A percentile compares a stretch with the other conserved stretches of the same genome.
Conservation (phyloP, 441 rosid species). For the Gossypium lobatum region DNA sequence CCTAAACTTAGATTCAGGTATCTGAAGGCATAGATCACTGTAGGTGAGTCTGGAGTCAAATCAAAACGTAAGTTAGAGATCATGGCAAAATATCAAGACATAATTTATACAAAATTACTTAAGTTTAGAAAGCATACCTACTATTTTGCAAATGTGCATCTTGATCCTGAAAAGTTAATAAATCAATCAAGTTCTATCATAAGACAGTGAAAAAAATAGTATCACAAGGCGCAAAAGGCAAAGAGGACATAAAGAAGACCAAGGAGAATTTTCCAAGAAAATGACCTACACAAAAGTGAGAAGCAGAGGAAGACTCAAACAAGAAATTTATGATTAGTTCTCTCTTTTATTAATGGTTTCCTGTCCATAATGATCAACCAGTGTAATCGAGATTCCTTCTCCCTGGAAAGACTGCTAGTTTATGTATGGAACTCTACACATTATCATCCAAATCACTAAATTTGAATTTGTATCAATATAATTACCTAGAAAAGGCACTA, state of each 20-base stretch:
- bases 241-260: not conserved
- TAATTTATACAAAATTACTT: constrained; percentile 2
- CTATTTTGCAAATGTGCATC: constrained; percentile 49
- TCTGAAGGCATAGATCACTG: constrained; percentile 93
- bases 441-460: not conserved
- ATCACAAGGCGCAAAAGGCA: not conserved
- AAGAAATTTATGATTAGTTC: not conserved
- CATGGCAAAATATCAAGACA: constrained; percentile 16
- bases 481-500: not conserved
- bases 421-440: not conserved
- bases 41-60: constrained; percentile 79
- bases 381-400: constrained; percentile 9
- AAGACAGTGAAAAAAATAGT: constrained; percentile 10
- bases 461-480: not conserved
- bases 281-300: not conserved
- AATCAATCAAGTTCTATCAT: constrained; percentile 17
- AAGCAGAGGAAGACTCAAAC: not conserved
- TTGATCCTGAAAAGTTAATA: constrained; percentile 58
- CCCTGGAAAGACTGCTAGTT: not conserved
- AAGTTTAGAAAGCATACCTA: constrained; percentile 47
- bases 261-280: not conserved
- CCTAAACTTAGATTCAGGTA: constrained; percentile 62
- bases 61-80: constrained; percentile 26
- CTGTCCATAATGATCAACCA: not conserved
- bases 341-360: constrained; percentile 2